Percentiles rank a stretch among this genome's conserved stretches.
Conservation (phyloP, 2,329 filamentous ascomycete species). For the Fusarium lateritium region DNA sequence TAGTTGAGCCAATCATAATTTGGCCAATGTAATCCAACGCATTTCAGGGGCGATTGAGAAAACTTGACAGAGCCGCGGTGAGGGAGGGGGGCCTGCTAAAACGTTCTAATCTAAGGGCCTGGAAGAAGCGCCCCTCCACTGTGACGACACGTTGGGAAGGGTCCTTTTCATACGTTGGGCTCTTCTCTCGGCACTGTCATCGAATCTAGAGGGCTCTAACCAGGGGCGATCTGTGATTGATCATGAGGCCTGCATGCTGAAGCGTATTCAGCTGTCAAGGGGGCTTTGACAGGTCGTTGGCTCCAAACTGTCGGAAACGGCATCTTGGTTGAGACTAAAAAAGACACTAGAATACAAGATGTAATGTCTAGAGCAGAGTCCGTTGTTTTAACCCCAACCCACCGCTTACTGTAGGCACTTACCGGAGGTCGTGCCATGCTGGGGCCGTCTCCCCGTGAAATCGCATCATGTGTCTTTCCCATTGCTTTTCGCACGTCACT, state of each 20-base stretch:
- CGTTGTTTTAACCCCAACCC: constrained; percentile 38
- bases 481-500: constrained; percentile 40
- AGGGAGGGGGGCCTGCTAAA: constrained; percentile 41
- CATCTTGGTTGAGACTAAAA: constrained; percentile 35
- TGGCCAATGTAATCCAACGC: constrained; percentile 50
- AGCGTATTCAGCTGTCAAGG: constrained; percentile 10
- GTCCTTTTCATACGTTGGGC: constrained; percentile 13
- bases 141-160: constrained; percentile 40
- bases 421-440: constrained; percentile 36
- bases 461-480: constrained; percentile 35
- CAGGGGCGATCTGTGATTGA: neutral
- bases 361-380: constrained; percentile 30
- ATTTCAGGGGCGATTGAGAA: constrained; percentile 46
- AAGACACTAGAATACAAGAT: constrained; percentile 40
- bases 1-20: constrained; percentile 41
- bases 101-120: constrained; percentile 37
- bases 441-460: constrained; percentile 33
- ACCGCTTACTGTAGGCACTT: constrained; percentile 22
- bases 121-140: constrained; percentile 29
- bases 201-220: constrained; percentile 1
- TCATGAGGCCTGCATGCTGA: neutral
- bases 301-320: constrained; percentile 41
- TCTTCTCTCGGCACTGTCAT: constrained; percentile 4
- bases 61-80: constrained; percentile 49
- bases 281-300: constrained; percentile 21